Conservation (phyloP, 2,329 filamentous ascomycete genomes). For the Aspergillus spinulosporus region DNA sequence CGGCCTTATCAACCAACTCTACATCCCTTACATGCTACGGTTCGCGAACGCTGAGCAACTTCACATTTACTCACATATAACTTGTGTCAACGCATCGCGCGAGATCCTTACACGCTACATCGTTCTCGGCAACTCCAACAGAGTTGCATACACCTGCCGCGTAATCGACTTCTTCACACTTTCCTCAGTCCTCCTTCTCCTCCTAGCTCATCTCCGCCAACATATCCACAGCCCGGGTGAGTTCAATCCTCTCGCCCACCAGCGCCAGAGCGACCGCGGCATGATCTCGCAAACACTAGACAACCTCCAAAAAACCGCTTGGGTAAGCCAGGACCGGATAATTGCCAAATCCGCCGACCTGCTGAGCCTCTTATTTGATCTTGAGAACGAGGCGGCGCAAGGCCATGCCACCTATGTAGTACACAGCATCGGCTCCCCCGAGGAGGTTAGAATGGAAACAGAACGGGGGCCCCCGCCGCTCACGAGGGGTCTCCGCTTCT, state of each 20-base stretch:
- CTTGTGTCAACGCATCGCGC: constrained; percentile 54
- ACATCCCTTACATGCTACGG: constrained; percentile 58
- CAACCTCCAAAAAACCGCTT: constrained; percentile 34
- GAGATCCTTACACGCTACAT: constrained; percentile 54
- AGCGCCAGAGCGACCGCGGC: constrained; percentile 43
- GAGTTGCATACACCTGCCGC: constrained; percentile 26
- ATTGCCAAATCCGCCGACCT: constrained; percentile 26
- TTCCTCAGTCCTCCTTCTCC: constrained; percentile 27
- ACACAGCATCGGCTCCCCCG: neutral
- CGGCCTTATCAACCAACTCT: constrained; percentile 53
- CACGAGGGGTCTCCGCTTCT: constrained; percentile 34
- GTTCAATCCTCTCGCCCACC: constrained; percentile 35
- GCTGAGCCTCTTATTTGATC: constrained; percentile 20
- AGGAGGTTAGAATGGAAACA: neutral
- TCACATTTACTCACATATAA: constrained; percentile 53
- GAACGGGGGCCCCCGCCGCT: neutral
- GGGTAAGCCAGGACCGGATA: constrained; percentile 33
- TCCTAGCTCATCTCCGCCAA: constrained; percentile 29
- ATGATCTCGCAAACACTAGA: constrained; percentile 42
- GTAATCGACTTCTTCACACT: constrained; percentile 30
- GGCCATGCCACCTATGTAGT: constrained; percentile 1
- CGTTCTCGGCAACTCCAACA: constrained; percentile 43
- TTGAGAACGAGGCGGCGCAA: constrained; percentile 18
- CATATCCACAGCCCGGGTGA: constrained; percentile 11
- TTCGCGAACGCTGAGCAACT: constrained; percentile 31